Conservation (phyloP, 2,329 filamentous ascomycete species). For the Teratosphaeria epicoccoides region DNA sequence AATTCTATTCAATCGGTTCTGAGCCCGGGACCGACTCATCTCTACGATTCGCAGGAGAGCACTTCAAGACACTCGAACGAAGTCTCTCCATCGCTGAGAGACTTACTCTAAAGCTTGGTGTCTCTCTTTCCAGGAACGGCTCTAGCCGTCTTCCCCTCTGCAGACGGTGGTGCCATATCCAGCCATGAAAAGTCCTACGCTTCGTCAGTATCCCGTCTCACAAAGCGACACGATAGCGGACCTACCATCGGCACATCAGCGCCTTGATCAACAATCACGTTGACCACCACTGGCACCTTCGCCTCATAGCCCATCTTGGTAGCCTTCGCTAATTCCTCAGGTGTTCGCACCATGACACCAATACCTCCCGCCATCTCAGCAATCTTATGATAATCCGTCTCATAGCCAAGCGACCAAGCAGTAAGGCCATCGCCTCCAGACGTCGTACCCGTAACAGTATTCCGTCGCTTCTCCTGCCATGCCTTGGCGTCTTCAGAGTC, state of each 20-base stretch:
- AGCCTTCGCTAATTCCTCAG: constrained; percentile 42
- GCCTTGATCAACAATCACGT: constrained; percentile 43
- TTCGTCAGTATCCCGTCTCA: constrained; percentile 5
- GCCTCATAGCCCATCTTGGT: constrained; percentile 41
- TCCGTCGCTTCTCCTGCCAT: constrained; percentile 36
- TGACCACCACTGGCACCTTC: constrained; percentile 41
- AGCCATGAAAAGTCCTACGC: constrained; percentile 22
- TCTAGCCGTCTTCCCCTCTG: neutral
- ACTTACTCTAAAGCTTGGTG: constrained; percentile 15
- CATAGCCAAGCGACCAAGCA: constrained; percentile 39
- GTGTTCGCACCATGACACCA: constrained; percentile 41
- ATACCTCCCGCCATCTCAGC: constrained; percentile 45
- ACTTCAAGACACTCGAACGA: too few relatives aligned
- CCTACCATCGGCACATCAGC: constrained; percentile 20
- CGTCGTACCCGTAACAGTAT: constrained; percentile 26
- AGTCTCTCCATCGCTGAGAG: too few relatives aligned
- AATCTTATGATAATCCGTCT: constrained; percentile 46
- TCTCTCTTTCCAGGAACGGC: constrained; percentile 9
- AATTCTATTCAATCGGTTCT: constrained; percentile 51
- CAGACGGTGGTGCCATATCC: constrained; percentile 13
- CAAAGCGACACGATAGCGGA: neutral
- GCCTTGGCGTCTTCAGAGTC: constrained; percentile 28
- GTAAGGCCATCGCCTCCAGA: constrained; percentile 35
- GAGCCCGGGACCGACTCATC: neutral
- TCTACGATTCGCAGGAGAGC: too few relatives aligned